Conservation (phyloP, 129 eudicot genomes). For the Erigeron canadensis region DNA sequence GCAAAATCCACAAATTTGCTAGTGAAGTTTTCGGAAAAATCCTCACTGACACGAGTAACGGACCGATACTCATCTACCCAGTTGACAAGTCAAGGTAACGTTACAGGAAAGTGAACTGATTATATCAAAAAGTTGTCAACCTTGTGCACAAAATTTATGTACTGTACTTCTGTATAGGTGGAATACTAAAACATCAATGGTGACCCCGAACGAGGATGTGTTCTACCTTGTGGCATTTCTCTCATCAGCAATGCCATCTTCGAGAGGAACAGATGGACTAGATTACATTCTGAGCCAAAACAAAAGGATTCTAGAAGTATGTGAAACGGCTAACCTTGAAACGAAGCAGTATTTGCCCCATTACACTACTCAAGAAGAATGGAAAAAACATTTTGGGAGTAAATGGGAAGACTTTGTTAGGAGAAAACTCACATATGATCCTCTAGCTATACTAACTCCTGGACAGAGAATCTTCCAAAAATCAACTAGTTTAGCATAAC, state of each 20-base stretch:
- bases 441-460: slow-evolving; percentile 81
- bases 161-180: slow-evolving; percentile 50
- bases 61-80: slow-evolving; percentile 94
- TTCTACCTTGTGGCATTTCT: slow-evolving; percentile 83
- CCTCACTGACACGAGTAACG: slow-evolving; percentile 86
- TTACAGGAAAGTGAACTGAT: background rate
- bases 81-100: slow-evolving; percentile 85
- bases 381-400: slow-evolving; percentile 82
- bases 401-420: slow-evolving; percentile 63
- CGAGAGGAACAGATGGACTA: slow-evolving; percentile 70
- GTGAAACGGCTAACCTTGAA: slow-evolving; percentile 48
- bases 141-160: background rate
- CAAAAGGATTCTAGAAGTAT: slow-evolving; percentile 61
- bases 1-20: slow-evolving; percentile 62
- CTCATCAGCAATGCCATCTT: slow-evolving; percentile 76
- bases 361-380: slow-evolving; percentile 63
- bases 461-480: slow-evolving; percentile 85
- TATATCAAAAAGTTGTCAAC: background rate
- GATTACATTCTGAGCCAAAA: slow-evolving; percentile 63
- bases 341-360: slow-evolving; percentile 88
- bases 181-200: slow-evolving; percentile 72
- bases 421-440: slow-evolving; percentile 79
- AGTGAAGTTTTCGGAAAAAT: slow-evolving; percentile 78
- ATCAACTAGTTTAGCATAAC: slow-evolving; percentile 34
- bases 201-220: slow-evolving; percentile 75